Evolutionary conservation across 164 flowering plant genomes (phyloP).

Genomic region (Buxus sempervirens): DNA sequence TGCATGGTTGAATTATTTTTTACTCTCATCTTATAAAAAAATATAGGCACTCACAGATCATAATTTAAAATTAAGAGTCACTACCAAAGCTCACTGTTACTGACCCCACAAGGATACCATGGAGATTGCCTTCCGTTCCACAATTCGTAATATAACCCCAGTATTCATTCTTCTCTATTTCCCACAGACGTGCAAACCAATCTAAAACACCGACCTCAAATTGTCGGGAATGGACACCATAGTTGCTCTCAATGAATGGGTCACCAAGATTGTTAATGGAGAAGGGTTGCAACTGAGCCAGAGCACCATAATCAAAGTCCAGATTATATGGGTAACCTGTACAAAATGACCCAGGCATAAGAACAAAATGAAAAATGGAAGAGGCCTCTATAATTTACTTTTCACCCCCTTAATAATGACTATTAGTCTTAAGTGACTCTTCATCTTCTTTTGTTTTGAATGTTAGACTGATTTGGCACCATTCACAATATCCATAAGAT

Average conservation of each 20-base stretch:
- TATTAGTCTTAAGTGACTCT: not conserved
- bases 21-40: not conserved
- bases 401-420: not conserved
- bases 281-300: conserved; percentile 88
- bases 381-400: not conserved
- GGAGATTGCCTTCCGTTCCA: conserved; percentile 99
- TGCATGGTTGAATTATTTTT: conserved; percentile 27
- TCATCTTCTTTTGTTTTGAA: not conserved
- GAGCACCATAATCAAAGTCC: conserved; percentile 96
- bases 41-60: not conserved
- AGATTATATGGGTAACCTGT: conserved; percentile 95
- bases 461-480: not conserved
- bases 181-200: conserved; percentile 99
- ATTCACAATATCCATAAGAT: no score
- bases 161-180: conserved; percentile 80
- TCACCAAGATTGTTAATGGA: conserved; percentile 97
- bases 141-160: conserved; percentile 99
- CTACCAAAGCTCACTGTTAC: conserved; percentile 24
- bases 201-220: conserved; percentile 98
- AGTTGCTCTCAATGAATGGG: conserved; percentile 98
- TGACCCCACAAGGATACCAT: conserved; percentile 94
- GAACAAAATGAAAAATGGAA: not conserved
- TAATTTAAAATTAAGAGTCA: not conserved
- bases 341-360: conserved; percentile 7
- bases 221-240: conserved; percentile 96